Evolutionary conservation across 192 early-diverging fungal genomes (phyloP), one percentile per base, ranked within the genome.

Genomic region (Martensiomyces pterosporus): DNA sequence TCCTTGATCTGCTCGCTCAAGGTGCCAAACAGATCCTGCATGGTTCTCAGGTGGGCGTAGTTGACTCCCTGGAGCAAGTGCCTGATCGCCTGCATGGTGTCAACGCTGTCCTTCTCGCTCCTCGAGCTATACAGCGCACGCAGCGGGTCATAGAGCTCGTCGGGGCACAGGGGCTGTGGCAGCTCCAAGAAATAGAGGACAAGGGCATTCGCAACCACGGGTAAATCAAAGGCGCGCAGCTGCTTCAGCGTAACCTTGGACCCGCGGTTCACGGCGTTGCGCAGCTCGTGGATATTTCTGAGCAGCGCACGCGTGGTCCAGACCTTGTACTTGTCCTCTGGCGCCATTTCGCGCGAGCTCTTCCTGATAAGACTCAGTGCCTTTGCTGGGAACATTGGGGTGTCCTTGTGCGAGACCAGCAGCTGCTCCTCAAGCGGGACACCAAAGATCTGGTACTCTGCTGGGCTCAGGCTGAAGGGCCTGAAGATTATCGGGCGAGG

Each of bases 371-470:
- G 65, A 33, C 76, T 79, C 33, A 89, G 57, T 9, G 78, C 67
- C 58, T 80, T 78, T 35, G 72, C 70, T 0, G 84, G 74, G 26
- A 89, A 67, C 38, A 79, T 60, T 19, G 87, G 87, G 5, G 84
- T 77, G 43, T 61, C 67, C 49, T 79, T 77, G 22, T 78, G 67
- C 24, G 77, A 77, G 19, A 81, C 72, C 42, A 80, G 65, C 18
- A 78, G 75, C 40, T 82, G 77, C 50, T 86, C 83, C 16, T 82
- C 84, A 37, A 89, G 79, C 15, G 82, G 60, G 36, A 89, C 84
- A 13, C 85, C 87, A 75, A 89, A 89, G 19, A 83, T 71, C 75
- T 89, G 87, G 67, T 84, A 83, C 82, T 82, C 73, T 18, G 80
- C 81, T 16, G 79, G 60, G 43, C 87, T 85, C 38, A 80, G 77